Evolutionary conservation across 768 basidiomycete genomes (phyloP).

Genomic region (Atractiella rhizophila): DNA sequence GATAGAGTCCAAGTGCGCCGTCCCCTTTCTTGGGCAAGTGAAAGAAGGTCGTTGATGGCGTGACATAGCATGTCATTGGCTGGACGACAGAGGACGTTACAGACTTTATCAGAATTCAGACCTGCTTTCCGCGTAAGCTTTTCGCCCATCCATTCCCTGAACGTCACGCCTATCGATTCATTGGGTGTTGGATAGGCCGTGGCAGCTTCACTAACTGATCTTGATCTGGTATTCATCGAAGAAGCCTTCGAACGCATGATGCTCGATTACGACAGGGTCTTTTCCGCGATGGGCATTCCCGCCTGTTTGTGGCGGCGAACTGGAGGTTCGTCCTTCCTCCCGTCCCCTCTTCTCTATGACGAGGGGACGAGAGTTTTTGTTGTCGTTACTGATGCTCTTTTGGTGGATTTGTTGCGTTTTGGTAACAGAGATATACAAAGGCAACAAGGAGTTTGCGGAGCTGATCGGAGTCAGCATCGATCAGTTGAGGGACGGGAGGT

Average conservation of each 20-base stretch:
- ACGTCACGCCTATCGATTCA: background rate
- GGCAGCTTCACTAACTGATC: conserved; percentile 57
- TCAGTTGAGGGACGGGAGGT: conserved; percentile 72
- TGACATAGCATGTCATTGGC: conserved; percentile 29
- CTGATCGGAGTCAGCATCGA: conserved; percentile 64
- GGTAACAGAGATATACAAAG: conserved; percentile 99
- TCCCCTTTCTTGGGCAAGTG: background rate
- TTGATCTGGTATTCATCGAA: conserved; percentile 90
- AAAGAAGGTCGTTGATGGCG: background rate
- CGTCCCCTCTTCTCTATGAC: too few species aligned
- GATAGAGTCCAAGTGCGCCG: conserved; percentile 5
- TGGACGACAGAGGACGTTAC: conserved; percentile 68
- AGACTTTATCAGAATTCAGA: conserved; percentile 35
- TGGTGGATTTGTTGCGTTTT: too few species aligned
- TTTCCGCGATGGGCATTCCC: conserved; percentile 86
- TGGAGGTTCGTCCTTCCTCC: too few species aligned
- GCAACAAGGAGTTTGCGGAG: conserved; percentile 82
- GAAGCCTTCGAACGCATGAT: conserved; percentile 88
- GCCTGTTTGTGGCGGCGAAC: too few species aligned
- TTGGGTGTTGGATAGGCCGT: conserved; percentile 21
- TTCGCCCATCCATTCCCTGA: background rate
- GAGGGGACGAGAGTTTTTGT: too few species aligned
- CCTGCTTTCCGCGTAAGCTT: conserved; percentile 23
- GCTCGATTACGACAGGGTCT: conserved; percentile 75
- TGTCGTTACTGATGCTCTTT: too few species aligned